Base-by-base conservation (phyloP, 2,329 filamentous ascomycete genomes). In the Aspergillus fructus region DNA sequence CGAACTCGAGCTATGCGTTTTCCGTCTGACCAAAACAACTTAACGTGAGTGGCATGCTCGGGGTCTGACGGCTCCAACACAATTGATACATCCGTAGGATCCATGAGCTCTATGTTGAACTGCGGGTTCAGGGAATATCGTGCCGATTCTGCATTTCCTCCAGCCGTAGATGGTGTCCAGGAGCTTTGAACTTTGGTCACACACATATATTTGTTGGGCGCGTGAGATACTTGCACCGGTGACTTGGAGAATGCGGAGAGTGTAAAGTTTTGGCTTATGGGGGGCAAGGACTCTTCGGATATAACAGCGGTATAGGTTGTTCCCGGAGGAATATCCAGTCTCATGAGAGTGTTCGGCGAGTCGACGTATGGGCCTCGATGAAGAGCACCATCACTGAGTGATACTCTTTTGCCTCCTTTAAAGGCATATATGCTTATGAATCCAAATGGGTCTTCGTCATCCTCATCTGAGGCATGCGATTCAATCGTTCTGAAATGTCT, bases 401-500 rank as follows among this genome's bases (percentile, higher is more conserved):
- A 87, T 0, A 97, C 86, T 49, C 87, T 83, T 37, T 85, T 80
- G 2, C 93, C 71, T 30, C 85, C 85, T 17, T 88, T 82, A 70
- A 93, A 97, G 0, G 94, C 81, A 58, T 91, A 91, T 24, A 99
- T 83, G 65, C 90, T 91, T 75, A 96, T 96, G 73, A 92, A 97
- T 1, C 93, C 93, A 23, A 87, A 81, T 60, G 83, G 82, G 11
- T 74, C 73, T n/a, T 69, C 71, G 27, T 72, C 78, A 4, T 17
- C 61, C 62, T 48, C 27, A 30, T 30, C 64, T 59, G 67, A 30
- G 13, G 81, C 78, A 24, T 45, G 30, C 13, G 45, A 49, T 19
- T 43, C 41, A 21, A 57, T 83, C 42, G 87, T 90, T 55, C 86
- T 85, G 72, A 97, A 96, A 73, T 99, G 94, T 13, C 91, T 88